phyloP scores from a whole-genome alignment of 225 moss, liverwort and hornwort species.

The Sphagnum contortum region DNA sequence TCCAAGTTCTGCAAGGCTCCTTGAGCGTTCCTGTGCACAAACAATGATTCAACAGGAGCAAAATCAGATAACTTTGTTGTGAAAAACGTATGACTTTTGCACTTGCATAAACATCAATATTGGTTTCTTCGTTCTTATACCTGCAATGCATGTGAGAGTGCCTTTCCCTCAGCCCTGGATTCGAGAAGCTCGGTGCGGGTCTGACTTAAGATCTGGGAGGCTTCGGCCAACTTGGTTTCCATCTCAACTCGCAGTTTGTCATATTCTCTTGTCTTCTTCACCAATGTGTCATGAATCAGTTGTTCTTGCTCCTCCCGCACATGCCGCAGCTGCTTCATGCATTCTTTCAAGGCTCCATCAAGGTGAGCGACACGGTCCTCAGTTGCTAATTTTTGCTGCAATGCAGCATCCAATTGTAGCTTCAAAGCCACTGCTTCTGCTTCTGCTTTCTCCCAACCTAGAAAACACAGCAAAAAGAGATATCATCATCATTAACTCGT shows the following conservation, averaged over 20 bases:
- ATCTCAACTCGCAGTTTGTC: constrained; percentile 72
- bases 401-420: constrained; percentile 45
- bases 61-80: neutral
- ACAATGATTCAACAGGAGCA: neutral
- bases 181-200: constrained; percentile 42
- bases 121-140: constrained; percentile 3
- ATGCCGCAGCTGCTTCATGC: constrained; percentile 70
- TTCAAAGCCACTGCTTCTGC: constrained; percentile 61
- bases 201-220: constrained; percentile 27
- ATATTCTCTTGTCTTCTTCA: constrained; percentile 72
- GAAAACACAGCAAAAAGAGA: neutral
- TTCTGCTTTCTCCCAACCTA: constrained; percentile 98
- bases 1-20: constrained; percentile 20
- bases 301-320: constrained; percentile 77
- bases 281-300: constrained; percentile 65
- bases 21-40: constrained; percentile 31
- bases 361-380: constrained; percentile 68
- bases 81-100: neutral
- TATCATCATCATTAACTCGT: neutral
- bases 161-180: constrained; percentile 45
- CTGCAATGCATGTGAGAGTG: constrained; percentile 42
- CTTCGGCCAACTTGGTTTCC: constrained; percentile 58
- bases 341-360: constrained; percentile 78
- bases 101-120: neutral
- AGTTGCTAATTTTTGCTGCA: constrained; percentile 48